Evolutionary conservation across 108 stramenopile genomes (phyloP).

Genomic region (Nitzschia inconspicua): DNA sequence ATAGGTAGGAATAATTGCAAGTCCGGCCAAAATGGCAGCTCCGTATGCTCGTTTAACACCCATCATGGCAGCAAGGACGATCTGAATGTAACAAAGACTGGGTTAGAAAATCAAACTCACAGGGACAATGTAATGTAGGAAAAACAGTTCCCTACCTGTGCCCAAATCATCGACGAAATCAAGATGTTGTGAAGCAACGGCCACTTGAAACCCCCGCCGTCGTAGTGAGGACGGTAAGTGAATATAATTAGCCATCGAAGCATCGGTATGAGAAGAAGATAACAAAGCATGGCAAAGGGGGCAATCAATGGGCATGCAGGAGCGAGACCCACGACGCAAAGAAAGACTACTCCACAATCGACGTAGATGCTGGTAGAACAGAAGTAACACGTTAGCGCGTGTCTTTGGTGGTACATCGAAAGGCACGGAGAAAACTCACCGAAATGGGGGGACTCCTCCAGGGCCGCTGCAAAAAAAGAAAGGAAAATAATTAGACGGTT

Average conservation of each 20-base stretch:
- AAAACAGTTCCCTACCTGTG: slow-evolving; percentile 2
- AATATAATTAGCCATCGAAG: slow-evolving; percentile 68
- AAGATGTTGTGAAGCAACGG: slow-evolving; percentile 75
- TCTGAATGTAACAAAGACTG: not conserved
- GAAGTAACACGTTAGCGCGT: too few species aligned
- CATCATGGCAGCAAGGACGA: slow-evolving; percentile 46
- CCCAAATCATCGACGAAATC: slow-evolving; percentile 45
- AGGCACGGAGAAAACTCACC: too few species aligned
- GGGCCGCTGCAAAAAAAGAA: slow-evolving; percentile 26
- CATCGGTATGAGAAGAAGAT: slow-evolving; percentile 56
- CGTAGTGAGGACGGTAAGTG: slow-evolving; percentile 65
- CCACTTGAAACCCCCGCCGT: slow-evolving; percentile 52
- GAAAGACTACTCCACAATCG: slow-evolving; percentile 76
- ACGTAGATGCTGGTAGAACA: slow-evolving; percentile 81
- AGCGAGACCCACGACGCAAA: slow-evolving; percentile 68
- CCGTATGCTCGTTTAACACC: slow-evolving; percentile 56
- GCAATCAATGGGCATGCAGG: slow-evolving; percentile 74
- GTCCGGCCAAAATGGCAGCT: slow-evolving; percentile 56
- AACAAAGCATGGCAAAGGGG: slow-evolving; percentile 60
- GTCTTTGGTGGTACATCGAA: too few species aligned
- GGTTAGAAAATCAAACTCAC: not conserved
- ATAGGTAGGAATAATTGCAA: slow-evolving; percentile 57
- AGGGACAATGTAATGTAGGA: not conserved
- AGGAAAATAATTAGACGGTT: not conserved
- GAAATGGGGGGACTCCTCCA: slow-evolving; percentile 73